Evolutionary conservation across 1,284 basidiomycete genomes (phyloP), one percentile per base, ranked within the genome.

Genomic region (Volvariella volvacea): DNA sequence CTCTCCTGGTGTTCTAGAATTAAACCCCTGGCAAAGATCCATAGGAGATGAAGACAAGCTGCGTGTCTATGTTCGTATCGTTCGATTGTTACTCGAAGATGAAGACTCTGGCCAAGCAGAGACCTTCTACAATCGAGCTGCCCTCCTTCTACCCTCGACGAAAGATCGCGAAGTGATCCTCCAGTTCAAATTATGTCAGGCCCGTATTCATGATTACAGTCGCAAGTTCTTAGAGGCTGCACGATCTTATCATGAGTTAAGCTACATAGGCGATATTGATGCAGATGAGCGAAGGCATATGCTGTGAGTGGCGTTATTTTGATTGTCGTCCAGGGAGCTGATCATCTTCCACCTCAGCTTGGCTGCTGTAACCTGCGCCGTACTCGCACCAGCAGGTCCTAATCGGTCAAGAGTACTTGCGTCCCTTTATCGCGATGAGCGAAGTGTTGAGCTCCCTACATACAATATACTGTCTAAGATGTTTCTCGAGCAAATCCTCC

Each of bases 321-420:
- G n/a, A 4, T 12, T 28, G 6, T 12, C 12, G 6, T 6, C 12
- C 15, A 6, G 6, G 19, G 34, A 49, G 15, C 41, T 51, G 20
- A 49, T 43, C 25, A n/a, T 46, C 42, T 16, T 39, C 25, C 42
- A 22, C 41, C 25, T 3, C 57, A 95, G 92, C 16, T 76, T 83
- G 41, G 88, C 92, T 30, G 92, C 96, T 7, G 92, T 98, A 15
- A 94, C 91, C 0, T 95, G 93, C 55, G 92, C 92, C 4, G 92
- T 99, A 46, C 80, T 99, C n/a, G 93, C 94, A 1, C 94, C 95
- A 1, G 93, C 96, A 17, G 96, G 96, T 0, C 94, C 95, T 2
- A 92, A 92, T 60, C 86, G 96, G 32, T 92, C 92, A 15, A 83
- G 95, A 30, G 76, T 97, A 4, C 78, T 99, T 41, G 90, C 92